These are phyloP conservation scores for Zygosaccharomyces sapae DNA, from an alignment of 1,139 yeast species.

Conservation along the genomic window DNA sequence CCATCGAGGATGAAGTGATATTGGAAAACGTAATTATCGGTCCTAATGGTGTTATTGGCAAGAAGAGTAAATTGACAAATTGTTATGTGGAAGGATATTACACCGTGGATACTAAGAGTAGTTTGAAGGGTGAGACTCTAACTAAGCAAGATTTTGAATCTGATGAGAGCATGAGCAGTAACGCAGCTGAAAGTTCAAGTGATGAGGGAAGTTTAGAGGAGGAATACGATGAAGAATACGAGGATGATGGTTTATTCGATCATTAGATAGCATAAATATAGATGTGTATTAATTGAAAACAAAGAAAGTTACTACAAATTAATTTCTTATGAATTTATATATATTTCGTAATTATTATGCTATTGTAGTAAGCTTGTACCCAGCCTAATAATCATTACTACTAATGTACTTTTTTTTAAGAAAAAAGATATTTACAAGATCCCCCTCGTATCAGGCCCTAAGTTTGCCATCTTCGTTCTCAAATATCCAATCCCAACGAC, in stretches of 20 bases:
- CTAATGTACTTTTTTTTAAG: background rate
- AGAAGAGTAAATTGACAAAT: slow-evolving; percentile 59
- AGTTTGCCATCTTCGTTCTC: slow-evolving; percentile 24
- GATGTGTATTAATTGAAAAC: background rate
- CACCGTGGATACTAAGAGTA: slow-evolving; percentile 56
- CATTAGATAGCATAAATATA: slow-evolving; percentile 32
- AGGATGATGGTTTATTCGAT: slow-evolving; percentile 47
- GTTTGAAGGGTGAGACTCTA: slow-evolving; percentile 78
- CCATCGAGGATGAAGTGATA: slow-evolving; percentile 69
- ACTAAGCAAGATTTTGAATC: slow-evolving; percentile 53
- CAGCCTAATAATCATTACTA: slow-evolving; percentile 4
- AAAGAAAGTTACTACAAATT: background rate
- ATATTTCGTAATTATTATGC: background rate
- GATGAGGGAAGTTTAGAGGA: slow-evolving; percentile 29
- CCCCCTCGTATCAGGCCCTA: background rate
- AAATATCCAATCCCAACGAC: slow-evolving; percentile 83
- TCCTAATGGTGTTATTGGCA: slow-evolving; percentile 53
- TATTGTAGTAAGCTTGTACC: slow-evolving; percentile 4
- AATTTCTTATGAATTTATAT: background rate
- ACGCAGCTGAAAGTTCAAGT: slow-evolving; percentile 23
- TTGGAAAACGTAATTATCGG: slow-evolving; percentile 91
- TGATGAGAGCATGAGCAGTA: slow-evolving; percentile 29
- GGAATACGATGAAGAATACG: slow-evolving; percentile 43
- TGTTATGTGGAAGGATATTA: slow-evolving; percentile 84
- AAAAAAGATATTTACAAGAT: slow-evolving; percentile 7